Base-by-base conservation (phyloP, 2,329 filamentous ascomycete genomes). In the Alternaria novae-zelandiae region DNA sequence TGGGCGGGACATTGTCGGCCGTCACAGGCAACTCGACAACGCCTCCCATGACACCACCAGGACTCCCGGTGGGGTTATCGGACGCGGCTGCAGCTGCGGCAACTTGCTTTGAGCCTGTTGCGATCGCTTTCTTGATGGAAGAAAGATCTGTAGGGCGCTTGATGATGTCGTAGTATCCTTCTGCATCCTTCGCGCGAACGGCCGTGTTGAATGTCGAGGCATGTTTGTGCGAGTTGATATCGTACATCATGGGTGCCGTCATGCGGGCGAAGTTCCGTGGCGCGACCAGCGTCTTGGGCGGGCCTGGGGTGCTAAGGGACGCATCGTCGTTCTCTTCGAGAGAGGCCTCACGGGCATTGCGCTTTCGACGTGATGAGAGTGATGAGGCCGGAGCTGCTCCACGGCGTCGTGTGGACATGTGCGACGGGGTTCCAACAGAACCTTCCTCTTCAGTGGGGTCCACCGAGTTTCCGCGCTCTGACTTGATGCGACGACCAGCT, bases 1-100 rank as follows among this genome's bases (percentile, higher is more conserved):
- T 92, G 0, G 96, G 95, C 3, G 95, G 93, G 3, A 95, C 86
- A 25, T 97, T 84, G 61, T 97, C 93, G 54, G 90, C 87, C 2
- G 88, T 91, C 60, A 91, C 86, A 9, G 91, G 89, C 7, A 95
- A 64, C 56, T 80, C 75, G 43, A 78, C 70, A 12, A 77, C 66
- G 30, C 72, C 74, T 25, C 78, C 74, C 5, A 86, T 83, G 17
- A 58, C 62, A 56, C 90, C 89, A 17, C 87, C 87, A 0, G 89
- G 83, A 45, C 91, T 87, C 54, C 84, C 85, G 8, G 70, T n/a
- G 87, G 88, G 56, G 85, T 86, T 67, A 88, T 87, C 36, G 87
- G 82, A 76, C 12, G 82, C 59, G 6, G 59, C 77, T 3, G 81
- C 79, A 3, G 82, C 80, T 43, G 76, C 74, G 36, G 75, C 74